These are phyloP conservation scores for Fraxinus nigra DNA, from an alignment of 305 asterid genomes.

Conservation along the genomic window DNA sequence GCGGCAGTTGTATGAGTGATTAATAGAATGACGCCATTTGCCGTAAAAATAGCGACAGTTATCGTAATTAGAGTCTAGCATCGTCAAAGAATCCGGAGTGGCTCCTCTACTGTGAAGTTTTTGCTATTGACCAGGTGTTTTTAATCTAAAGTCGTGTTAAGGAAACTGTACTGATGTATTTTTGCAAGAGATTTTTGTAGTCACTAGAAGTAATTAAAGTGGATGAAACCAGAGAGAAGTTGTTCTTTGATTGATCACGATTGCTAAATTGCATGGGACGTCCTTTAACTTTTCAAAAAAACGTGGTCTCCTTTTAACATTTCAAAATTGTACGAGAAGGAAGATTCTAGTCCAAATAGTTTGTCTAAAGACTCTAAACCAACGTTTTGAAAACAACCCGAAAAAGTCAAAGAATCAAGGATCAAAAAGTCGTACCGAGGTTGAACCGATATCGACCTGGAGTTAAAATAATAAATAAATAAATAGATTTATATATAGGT, in stretches of 20 bases:
- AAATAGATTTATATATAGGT: too few species aligned
- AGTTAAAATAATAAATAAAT: too few species aligned
- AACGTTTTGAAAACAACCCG: background rate
- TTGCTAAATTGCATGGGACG: slow-evolving; percentile 11
- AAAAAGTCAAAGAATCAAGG: too few species aligned
- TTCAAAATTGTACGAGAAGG: background rate
- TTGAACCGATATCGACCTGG: too few species aligned
- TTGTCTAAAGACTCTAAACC: background rate
- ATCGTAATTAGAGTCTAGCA: background rate
- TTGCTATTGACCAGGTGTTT: background rate
- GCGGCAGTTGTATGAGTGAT: slow-evolving; percentile 10
- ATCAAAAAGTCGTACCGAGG: too few species aligned
- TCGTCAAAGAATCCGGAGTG: slow-evolving; percentile 20
- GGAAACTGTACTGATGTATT: background rate
- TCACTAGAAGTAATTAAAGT: slow-evolving; percentile 15
- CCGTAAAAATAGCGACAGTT: slow-evolving; percentile 27
- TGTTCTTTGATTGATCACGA: background rate
- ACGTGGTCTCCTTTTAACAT: background rate
- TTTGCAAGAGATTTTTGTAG: background rate
- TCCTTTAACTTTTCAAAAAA: slow-evolving; percentile 10
- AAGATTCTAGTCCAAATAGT: background rate
- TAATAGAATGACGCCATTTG: slow-evolving; percentile 18
- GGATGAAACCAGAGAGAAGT: slow-evolving; percentile 26
- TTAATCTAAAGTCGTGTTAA: background rate
- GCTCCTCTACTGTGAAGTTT: slow-evolving; percentile 26